Evolutionary conservation across 352 stramenopile genomes (phyloP), one percentile per base, ranked within the genome.

Genomic region (Globisporangium cederbergense): DNA sequence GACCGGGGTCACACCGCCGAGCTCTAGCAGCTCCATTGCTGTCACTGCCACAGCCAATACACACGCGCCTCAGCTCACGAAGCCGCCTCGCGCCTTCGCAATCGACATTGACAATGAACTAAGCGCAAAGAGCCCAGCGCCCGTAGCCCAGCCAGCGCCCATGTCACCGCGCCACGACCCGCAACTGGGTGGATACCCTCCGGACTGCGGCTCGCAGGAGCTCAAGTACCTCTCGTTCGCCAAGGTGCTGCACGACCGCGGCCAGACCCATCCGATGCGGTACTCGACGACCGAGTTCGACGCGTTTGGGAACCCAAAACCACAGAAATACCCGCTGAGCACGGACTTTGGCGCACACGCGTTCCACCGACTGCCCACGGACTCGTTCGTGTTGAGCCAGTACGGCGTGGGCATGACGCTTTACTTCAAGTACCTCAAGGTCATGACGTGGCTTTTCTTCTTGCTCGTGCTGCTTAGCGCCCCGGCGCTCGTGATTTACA

Each of bases 341-440:
- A 92, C 72, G 9, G 78, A 93, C 67, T 92, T 95, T 71, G 83
- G 82, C n/a, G 86, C 79, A 6, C 86, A 93, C 58, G 74, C 78
- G 16, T 95, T 95, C 59, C 83, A 93, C 45, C 72, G 79, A 2
- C 61, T 90, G 30, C 83, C 86, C 0, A 91, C 83, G 25, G 83
- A 92, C 67, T 92, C 86, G 54, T 61, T 75, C 61, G 83, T 93
- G 14, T 66, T 93, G 57, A 92, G 85, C 51, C 86, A 87, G 50
- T 91, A 92, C 70, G 79, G 82, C 22, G 65, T 95, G 16, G 84
- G 81, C 56, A 86, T 92, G 60, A 82, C 76, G 7, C 77, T 93
- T 36, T 93, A 93, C 71, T 95, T 95, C 75, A 91, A 90, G 65
- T 95, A 89, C 78, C 79, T 95, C 66, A 95, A 95, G 62, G 86